Conservation (phyloP, 2,329 filamentous ascomycete genomes). For the Didymella sp. region DNA sequence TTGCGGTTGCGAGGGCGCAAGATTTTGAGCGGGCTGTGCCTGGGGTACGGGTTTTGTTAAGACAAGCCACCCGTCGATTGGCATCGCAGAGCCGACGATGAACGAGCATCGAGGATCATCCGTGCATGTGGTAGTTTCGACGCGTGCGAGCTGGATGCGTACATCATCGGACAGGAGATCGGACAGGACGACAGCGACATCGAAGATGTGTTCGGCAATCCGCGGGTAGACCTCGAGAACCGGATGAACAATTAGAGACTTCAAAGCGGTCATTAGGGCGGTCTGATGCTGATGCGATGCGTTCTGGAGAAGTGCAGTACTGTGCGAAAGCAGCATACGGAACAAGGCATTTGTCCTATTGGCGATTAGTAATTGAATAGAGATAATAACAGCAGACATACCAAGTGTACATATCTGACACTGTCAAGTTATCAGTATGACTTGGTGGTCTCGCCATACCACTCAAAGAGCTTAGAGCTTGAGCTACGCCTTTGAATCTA, state of each 20-base stretch:
- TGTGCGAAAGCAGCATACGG: constrained; percentile 51
- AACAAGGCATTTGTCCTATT: constrained; percentile 48
- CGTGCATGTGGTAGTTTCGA: constrained; percentile 32
- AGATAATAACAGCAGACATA: constrained; percentile 11
- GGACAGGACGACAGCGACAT: constrained; percentile 52
- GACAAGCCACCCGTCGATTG: constrained; percentile 53
- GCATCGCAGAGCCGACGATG: constrained; percentile 48
- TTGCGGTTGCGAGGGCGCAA: constrained; percentile 25
- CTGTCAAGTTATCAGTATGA: constrained; percentile 6
- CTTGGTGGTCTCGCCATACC: constrained; percentile 1
- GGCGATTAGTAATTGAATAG: constrained; percentile 20
- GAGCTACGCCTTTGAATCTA: constrained; percentile 40
- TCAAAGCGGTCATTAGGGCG: constrained; percentile 46
- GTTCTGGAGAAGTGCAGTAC: constrained; percentile 32
- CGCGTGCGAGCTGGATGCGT: constrained; percentile 43
- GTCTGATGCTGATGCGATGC: constrained; percentile 40
- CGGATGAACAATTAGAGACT: constrained; percentile 49
- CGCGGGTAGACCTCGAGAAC: constrained; percentile 45
- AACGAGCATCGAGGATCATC: constrained; percentile 50
- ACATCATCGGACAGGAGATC: constrained; percentile 52
- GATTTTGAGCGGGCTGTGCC: constrained; percentile 23
- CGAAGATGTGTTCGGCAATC: constrained; percentile 53
- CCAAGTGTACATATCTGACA: constrained; percentile 34
- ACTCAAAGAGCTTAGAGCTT: constrained; percentile 29
- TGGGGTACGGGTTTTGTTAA: constrained; percentile 44